Evolutionary conservation across 2,329 filamentous ascomycete species (phyloP).

Genomic region (Aplosporella prunicola): DNA sequence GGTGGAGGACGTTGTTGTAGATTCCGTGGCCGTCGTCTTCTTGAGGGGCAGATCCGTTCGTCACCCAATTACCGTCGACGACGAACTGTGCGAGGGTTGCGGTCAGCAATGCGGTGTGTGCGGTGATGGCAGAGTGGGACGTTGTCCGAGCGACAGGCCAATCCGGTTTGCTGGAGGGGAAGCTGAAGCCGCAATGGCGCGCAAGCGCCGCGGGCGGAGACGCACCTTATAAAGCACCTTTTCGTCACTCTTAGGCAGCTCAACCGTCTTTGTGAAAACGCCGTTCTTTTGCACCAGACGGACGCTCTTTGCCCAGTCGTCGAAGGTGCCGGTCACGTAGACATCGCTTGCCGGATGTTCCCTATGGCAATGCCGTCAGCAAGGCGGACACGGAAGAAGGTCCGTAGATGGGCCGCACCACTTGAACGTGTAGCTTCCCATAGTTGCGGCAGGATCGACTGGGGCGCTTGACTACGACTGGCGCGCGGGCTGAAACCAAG

Average conservation of each 20-base stretch:
- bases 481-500: too few species aligned
- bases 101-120: conserved; percentile 12
- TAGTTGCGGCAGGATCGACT: conserved; percentile 31
- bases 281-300: conserved; percentile 65
- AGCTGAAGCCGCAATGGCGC: conserved; percentile 4
- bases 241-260: conserved; percentile 52
- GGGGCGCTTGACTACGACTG: too few species aligned
- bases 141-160: conserved; percentile 7
- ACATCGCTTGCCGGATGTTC: conserved; percentile 75
- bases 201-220: conserved; percentile 7
- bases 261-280: conserved; percentile 71
- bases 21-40: conserved; percentile 77
- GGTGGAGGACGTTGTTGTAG: conserved; percentile 83
- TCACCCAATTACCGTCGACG: conserved; percentile 84
- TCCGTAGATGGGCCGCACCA: conserved; percentile 44
- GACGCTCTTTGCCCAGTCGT: conserved; percentile 83
- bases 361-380: conserved; percentile 43
- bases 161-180: conserved; percentile 12
- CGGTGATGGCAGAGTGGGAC: too few species aligned
- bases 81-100: conserved; percentile 61
- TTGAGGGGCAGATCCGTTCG: conserved; percentile 68
- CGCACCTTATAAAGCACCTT: conserved; percentile 94
- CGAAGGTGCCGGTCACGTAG: conserved; percentile 91
- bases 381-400: conserved; percentile 12
- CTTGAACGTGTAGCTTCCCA: conserved; percentile 62